These are phyloP conservation scores for Fusarium chaquense DNA, from an alignment of 2,329 filamentous ascomycete species.

Conservation along the genomic window DNA sequence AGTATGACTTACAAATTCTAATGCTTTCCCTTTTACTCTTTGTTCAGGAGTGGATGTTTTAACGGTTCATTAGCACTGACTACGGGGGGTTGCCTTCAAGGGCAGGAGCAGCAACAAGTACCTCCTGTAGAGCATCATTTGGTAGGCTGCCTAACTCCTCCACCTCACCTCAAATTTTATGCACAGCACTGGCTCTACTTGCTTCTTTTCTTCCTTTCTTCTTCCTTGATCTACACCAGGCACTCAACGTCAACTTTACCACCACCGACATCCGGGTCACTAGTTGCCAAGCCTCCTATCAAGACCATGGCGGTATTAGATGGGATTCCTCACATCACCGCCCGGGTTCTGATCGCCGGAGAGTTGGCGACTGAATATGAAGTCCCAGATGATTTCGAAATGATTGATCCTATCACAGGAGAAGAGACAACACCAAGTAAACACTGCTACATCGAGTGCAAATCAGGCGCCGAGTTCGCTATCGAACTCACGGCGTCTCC, in stretches of 20 bases:
- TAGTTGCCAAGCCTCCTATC: neutral
- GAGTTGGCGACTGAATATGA: slow-evolving; percentile 42
- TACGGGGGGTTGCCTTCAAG: too few species aligned
- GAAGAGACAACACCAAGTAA: neutral
- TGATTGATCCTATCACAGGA: rapidly evolving
- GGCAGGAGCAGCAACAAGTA: too few species aligned
- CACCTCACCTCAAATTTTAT: neutral
- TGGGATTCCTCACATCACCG: slow-evolving; percentile 30
- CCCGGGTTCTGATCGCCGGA: slow-evolving; percentile 33
- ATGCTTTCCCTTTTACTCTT: too few species aligned
- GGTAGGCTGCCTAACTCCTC: too few species aligned
- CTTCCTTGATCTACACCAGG: neutral
- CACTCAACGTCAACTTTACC: neutral
- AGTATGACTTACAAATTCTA: too few species aligned
- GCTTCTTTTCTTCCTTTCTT: neutral
- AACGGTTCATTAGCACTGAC: too few species aligned
- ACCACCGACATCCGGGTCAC: neutral
- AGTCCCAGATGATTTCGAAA: neutral
- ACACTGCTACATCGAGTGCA: slow-evolving; percentile 45
- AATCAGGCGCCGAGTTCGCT: slow-evolving; percentile 29
- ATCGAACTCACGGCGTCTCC: slow-evolving; percentile 14
- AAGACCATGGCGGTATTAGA: slow-evolving; percentile 41
- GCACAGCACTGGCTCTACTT: neutral
- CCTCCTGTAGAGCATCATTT: too few species aligned
- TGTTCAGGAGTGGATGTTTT: too few species aligned